Base-by-base conservation (phyloP, 2,329 filamentous ascomycete species). In the Ophiocordyceps camponoti-saundersi region DNA sequence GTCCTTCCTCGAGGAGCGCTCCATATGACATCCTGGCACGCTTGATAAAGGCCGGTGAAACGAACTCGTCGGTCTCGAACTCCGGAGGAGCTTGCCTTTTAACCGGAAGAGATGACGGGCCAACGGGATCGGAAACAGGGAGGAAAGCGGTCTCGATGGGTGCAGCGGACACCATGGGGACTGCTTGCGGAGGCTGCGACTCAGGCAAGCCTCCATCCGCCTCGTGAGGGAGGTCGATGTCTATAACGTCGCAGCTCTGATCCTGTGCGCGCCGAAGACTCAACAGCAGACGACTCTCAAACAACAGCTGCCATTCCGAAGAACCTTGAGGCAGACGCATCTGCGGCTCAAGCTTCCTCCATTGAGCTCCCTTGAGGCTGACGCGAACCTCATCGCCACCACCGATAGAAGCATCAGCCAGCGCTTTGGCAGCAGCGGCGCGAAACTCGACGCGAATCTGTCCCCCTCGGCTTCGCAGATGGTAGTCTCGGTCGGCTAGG, bases 401-500 rank as follows among this genome's bases (percentile, higher is more conserved):
- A 2, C 82, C 81, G 22, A 95, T 65, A 12, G 73, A 76, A 12
- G 75, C 75, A 44, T 75, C 72, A 8, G 80, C 77, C 39, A 93
- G 70, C 18, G 75, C 75, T 55, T 78, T 78, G 16, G 86, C 90
- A 52, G 79, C 78, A 6, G 77, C 66, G 10, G 82, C 85, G 29
- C 72, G 70, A 54, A 95, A 87, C 41, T 81, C 76, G 44, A 88
- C 75, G 48, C 88, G 81, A 21, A 95, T 78, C 63, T 95, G 87
- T 13, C 90, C 90, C 53, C 77, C 82, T 40, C 73, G 71, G 51
- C 79, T 77, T 48, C 90, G 84, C 45, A 90, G 71, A 44, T 85
- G 82, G 57, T 89, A 84, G 60, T 95, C 87, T 43, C 80, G 79
- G 56, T 95, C 89, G 43, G 85, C 85, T 32, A 96, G 74, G 20